Base-by-base conservation (phyloP, 139 green algal genomes). In the Ettlia oleoabundans region DNA sequence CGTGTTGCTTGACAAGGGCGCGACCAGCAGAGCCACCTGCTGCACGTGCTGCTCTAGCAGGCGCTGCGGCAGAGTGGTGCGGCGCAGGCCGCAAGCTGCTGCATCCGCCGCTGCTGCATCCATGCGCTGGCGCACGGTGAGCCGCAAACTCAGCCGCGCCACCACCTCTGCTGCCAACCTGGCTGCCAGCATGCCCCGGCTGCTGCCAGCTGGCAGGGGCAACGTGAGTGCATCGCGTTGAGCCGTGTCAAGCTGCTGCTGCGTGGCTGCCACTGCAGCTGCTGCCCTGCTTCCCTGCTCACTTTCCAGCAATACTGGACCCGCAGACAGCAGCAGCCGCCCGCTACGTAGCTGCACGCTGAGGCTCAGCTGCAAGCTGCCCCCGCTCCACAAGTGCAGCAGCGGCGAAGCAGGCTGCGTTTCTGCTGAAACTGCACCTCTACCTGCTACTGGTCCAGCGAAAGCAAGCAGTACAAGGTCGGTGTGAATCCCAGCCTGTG, bases 351-450 rank as follows among this genome's bases (percentile, higher is more conserved):
- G 73, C 53, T 80, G 73, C 37, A 69, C 26, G 35, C 53, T 67
- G 32, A 80, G 52, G 35, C 73, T 80, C 15, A 80, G 73, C 73
- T 80, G 73, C 73, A 80, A 3, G 35, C 35, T 68, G 73, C 73
- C 73, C 13, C 35, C 53, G 22, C 19, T 10, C 73, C 73, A 80
- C 35, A 80, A 35, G 22, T 40, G 73, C 53, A 80, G 73, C 35
- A 38, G 37, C 22, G 73, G 73, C 13, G 73, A 68, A 28, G 53
- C 58, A 38, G 52, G 73, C 73, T 35, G 51, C 33, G 73, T 2
- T 2, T 5, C 73, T 21, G 37, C 30, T 28, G 32, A 5, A 33
- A 10, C 72, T 3, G 63, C 63, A n/a, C n/a, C n/a, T 24, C 1
- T 3, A 4, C 63, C 33, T 32, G 51, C 72, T 38, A 43, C 70